phyloP scores from a whole-genome alignment of 306 rosid species.

The Canavalia ensiformis region DNA sequence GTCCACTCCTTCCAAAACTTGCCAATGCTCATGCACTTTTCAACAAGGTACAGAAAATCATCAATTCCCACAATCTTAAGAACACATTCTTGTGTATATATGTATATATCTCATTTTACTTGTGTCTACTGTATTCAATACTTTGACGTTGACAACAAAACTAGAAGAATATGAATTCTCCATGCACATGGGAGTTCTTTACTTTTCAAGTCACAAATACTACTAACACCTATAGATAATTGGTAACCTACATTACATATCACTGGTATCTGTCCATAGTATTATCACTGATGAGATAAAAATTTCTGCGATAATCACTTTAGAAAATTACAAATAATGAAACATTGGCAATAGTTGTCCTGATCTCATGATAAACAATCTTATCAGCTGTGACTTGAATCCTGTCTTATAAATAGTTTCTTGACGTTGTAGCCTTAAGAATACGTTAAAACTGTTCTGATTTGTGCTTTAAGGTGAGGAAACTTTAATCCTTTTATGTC shows the following conservation, averaged over 20 bases:
- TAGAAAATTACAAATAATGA: not conserved
- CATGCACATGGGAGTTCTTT: not conserved
- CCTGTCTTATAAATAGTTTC: not conserved
- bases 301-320: not conserved
- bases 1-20: constrained; percentile 96
- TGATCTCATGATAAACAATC: constrained; percentile 20
- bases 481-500: not conserved
- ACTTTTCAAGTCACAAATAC: not conserved
- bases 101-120: not conserved
- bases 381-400: constrained; percentile 12
- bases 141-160: constrained; percentile 18
- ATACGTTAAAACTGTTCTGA: not conserved
- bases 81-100: constrained; percentile 17
- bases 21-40: constrained; percentile 91
- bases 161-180: constrained; percentile 12
- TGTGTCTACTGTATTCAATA: constrained; percentile 29
- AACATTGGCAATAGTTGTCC: constrained; percentile 6
- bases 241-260: constrained; percentile 29
- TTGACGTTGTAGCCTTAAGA: constrained; percentile 16
- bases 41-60: constrained; percentile 70
- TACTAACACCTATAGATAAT: constrained; percentile 12
- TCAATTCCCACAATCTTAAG: constrained; percentile 33
- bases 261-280: not conserved
- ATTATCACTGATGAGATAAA: constrained; percentile 13
- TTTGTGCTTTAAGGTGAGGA: not conserved